Conservation (phyloP, 169 alveolate species). For the Theileria equi region DNA sequence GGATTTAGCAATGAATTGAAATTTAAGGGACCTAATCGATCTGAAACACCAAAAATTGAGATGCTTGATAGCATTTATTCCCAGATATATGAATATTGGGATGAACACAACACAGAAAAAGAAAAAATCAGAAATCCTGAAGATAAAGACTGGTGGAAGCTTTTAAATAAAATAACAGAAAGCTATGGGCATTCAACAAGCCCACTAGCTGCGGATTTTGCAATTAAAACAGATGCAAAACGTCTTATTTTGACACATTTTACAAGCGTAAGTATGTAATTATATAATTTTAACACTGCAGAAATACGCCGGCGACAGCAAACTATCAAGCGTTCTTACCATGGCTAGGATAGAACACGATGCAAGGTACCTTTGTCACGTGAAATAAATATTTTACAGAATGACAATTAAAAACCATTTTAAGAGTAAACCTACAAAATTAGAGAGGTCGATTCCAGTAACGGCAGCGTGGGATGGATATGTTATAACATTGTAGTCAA, state of each 20-base stretch:
- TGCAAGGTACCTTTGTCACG: conserved; percentile 27
- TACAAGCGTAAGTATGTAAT: conserved; percentile 22
- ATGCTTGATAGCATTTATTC: too few relatives aligned
- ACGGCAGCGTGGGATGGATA: conserved; percentile 34
- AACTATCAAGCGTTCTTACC: conserved; percentile 31
- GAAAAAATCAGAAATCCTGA: too few relatives aligned
- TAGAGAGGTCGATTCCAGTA: background rate
- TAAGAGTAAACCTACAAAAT: background rate
- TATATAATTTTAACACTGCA: background rate
- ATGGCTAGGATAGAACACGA: conserved; percentile 58
- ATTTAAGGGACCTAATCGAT: too few relatives aligned
- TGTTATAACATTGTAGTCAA: background rate
- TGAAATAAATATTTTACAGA: background rate
- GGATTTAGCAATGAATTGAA: too few relatives aligned
- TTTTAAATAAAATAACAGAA: conserved; percentile 23
- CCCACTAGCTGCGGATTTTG: conserved; percentile 72
- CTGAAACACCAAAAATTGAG: too few relatives aligned
- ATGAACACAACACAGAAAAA: too few relatives aligned
- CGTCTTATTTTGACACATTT: conserved; percentile 71
- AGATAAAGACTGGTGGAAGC: conserved; percentile 26
- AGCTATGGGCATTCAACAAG: conserved; percentile 71
- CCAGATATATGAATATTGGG: too few relatives aligned
- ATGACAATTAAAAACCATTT: background rate
- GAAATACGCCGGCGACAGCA: conserved; percentile 56
- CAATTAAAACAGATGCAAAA: conserved; percentile 57